Conservation (phyloP, 805 yeast species). For the Kodamaea leandrae region DNA sequence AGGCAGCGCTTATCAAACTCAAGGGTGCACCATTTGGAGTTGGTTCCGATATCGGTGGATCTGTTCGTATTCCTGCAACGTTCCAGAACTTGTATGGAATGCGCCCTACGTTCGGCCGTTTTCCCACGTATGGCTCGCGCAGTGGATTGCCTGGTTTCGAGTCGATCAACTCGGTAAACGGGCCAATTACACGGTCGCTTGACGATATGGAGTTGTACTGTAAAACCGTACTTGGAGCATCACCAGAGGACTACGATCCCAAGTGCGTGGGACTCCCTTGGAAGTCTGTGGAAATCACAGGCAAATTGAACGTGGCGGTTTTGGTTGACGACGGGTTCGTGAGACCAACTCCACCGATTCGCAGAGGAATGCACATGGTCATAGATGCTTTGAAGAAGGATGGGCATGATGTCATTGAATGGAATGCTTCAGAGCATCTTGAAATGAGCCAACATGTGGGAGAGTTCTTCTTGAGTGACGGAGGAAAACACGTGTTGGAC, state of each 20-base stretch:
- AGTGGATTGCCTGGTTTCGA: slow-evolving; percentile 36
- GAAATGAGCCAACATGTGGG: slow-evolving; percentile 30
- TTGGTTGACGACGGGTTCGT: slow-evolving; percentile 43
- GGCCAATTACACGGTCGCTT: slow-evolving; percentile 44
- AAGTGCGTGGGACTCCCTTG: slow-evolving; percentile 51
- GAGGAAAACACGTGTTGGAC: slow-evolving; percentile 36
- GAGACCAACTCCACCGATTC: slow-evolving; percentile 56
- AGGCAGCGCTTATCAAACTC: slow-evolving; percentile 45
- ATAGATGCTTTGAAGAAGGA: slow-evolving; percentile 32
- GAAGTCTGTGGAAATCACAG: slow-evolving; percentile 34
- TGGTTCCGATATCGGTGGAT: slow-evolving; percentile 57
- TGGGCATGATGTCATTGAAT: slow-evolving; percentile 52
- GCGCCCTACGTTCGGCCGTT: slow-evolving; percentile 46
- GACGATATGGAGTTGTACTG: slow-evolving; percentile 40
- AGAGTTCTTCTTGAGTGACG: slow-evolving; percentile 45
- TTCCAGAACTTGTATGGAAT: slow-evolving; percentile 41
- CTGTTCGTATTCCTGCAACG: slow-evolving; percentile 48
- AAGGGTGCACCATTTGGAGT: slow-evolving; percentile 51
- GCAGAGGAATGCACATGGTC: slow-evolving; percentile 40
- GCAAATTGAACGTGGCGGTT: slow-evolving; percentile 44
- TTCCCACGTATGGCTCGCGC: slow-evolving; percentile 35
- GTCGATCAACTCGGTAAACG: slow-evolving; percentile 42
- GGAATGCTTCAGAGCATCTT: slow-evolving; percentile 42
- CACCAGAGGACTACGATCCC: slow-evolving; percentile 52
- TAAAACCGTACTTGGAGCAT: slow-evolving; percentile 32